These are phyloP conservation scores for Tylopilus subfusipes DNA, from an alignment of 768 basidiomycete species.

Conservation along the genomic window DNA sequence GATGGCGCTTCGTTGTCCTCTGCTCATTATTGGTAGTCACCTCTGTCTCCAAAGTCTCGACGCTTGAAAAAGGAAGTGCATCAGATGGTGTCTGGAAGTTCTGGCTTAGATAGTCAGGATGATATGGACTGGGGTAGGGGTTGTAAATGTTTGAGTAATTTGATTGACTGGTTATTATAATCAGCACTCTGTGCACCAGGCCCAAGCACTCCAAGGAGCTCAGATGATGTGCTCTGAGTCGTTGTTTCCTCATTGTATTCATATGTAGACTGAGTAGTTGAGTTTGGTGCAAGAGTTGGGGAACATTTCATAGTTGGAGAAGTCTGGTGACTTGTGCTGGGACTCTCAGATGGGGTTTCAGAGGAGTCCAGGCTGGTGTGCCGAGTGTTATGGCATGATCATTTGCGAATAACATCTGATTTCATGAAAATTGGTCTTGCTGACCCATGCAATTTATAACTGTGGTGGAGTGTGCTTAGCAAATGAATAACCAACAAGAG, in stretches of 20 bases:
- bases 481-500: neutral
- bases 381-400: conserved; percentile 76
- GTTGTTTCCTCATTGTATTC: conserved; percentile 37
- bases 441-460: conserved; percentile 83
- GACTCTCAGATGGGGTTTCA: conserved; percentile 73
- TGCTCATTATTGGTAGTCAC: conserved; percentile 18
- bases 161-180: conserved; percentile 26
- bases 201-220: conserved; percentile 47
- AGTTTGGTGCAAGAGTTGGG: conserved; percentile 68
- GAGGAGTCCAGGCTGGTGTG: conserved; percentile 48
- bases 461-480: conserved; percentile 67
- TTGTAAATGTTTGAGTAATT: conserved; percentile 37
- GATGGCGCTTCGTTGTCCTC: conserved; percentile 60
- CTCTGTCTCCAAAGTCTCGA: conserved; percentile 47
- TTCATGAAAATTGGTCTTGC: conserved; percentile 89
- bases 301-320: conserved; percentile 61
- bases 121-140: conserved; percentile 68
- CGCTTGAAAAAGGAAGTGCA: conserved; percentile 50
- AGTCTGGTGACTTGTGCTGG: conserved; percentile 67
- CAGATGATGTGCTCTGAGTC: conserved; percentile 52
- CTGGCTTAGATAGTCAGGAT: conserved; percentile 66
- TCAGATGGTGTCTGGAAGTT: conserved; percentile 44
- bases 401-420: conserved; percentile 84
- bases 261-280: conserved; percentile 65
- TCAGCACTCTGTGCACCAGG: conserved; percentile 23